Evolutionary conservation across 495 filamentous ascomycete species (phyloP).

Genomic region (Hypomontagnella submonticulosa): DNA sequence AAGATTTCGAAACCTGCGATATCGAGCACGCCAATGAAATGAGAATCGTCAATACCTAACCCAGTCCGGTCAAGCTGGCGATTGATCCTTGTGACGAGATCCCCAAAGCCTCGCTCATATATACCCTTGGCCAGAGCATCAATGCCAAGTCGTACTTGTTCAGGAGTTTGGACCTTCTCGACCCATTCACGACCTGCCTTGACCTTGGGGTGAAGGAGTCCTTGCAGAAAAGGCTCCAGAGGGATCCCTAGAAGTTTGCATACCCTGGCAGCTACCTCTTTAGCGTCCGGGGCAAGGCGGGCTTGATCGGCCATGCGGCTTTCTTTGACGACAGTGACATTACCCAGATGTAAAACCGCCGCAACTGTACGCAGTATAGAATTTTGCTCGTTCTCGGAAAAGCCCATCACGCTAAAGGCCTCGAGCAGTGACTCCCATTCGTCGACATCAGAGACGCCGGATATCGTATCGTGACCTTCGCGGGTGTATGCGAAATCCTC

Average conservation of each 20-base stretch:
- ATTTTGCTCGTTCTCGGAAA: slow-evolving; percentile 84
- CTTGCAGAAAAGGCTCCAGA: slow-evolving; percentile 84
- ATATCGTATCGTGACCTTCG: slow-evolving; percentile 89
- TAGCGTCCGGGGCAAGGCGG: slow-evolving; percentile 75
- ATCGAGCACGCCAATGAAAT: slow-evolving; percentile 98
- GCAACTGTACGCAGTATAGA: slow-evolving; percentile 88
- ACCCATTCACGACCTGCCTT: slow-evolving; percentile 98
- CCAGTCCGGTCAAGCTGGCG: slow-evolving; percentile 84
- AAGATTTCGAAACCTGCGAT: slow-evolving; percentile 99
- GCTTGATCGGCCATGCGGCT: slow-evolving; percentile 92
- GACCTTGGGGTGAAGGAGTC: slow-evolving; percentile 89
- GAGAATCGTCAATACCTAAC: slow-evolving; percentile 82
- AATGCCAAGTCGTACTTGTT: slow-evolving; percentile 89
- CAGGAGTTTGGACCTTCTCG: slow-evolving; percentile 95
- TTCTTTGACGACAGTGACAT: slow-evolving; percentile 88
- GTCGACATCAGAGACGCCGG: slow-evolving; percentile 87
- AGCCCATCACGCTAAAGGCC: slow-evolving; percentile 94
- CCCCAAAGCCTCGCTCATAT: slow-evolving; percentile 94
- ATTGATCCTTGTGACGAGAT: slow-evolving; percentile 93
- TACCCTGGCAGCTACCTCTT: slow-evolving; percentile 76
- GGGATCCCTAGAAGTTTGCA: slow-evolving; percentile 88
- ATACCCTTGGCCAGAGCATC: slow-evolving; percentile 97
- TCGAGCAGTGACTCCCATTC: slow-evolving; percentile 93
- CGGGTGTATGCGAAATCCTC: slow-evolving; percentile 92
- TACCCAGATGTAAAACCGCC: slow-evolving; percentile 92